Conservation (phyloP, 2,329 filamentous ascomycete species). For the Cladosporium sp. region DNA sequence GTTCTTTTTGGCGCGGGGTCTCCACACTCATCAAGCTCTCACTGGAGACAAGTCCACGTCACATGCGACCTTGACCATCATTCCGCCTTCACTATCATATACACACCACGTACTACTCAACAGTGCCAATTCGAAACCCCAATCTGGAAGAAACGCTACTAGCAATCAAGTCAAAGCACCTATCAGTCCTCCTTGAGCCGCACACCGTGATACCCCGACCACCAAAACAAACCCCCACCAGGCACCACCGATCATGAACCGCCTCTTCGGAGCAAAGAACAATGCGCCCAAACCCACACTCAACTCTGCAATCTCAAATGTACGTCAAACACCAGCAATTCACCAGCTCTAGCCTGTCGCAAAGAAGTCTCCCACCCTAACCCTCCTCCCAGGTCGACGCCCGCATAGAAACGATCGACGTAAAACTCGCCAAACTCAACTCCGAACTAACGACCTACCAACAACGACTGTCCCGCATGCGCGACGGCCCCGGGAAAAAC, state of each 20-base stretch:
- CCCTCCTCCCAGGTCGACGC: constrained; percentile 61
- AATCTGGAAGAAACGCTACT: too few species aligned
- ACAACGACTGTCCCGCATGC: constrained; percentile 83
- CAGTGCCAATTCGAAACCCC: too few species aligned
- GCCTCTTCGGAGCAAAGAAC: constrained; percentile 86
- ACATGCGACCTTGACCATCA: too few species aligned
- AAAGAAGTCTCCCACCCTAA: not conserved
- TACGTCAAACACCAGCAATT: constrained; percentile 35
- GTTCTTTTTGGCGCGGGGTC: too few species aligned
- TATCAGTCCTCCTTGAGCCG: too few species aligned
- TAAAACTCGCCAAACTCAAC: constrained; percentile 89
- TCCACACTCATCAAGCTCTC: too few species aligned
- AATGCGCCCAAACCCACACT: constrained; percentile 87
- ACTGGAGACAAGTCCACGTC: too few species aligned
- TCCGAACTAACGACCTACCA: constrained; percentile 87
- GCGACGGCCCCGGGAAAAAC: constrained; percentile 88
- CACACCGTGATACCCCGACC: too few species aligned
- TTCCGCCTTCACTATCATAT: too few species aligned
- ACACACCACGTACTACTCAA: too few species aligned
- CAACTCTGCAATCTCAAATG: constrained; percentile 74
- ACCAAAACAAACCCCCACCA: not conserved
- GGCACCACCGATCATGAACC: constrained; percentile 67
- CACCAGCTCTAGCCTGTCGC: too few species aligned
- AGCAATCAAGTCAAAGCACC: too few species aligned
- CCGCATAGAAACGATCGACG: constrained; percentile 81